A percentile compares a stretch with the other conserved stretches of the same genome.
Evolutionary conservation across 495 filamentous ascomycete genomes (phyloP).

Genomic region (Penicillium tannophilum): DNA sequence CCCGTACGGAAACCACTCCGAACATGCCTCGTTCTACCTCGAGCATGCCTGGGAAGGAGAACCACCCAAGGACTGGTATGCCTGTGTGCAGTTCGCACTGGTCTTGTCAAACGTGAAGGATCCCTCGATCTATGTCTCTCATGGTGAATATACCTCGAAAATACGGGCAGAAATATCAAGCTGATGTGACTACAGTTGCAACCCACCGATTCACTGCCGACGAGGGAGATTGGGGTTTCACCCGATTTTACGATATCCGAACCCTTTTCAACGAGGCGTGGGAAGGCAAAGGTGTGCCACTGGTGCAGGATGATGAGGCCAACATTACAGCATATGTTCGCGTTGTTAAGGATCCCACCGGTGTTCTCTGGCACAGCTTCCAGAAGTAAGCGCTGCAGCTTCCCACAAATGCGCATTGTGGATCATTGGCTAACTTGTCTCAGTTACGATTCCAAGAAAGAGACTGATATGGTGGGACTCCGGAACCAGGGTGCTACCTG

Average conservation of each 20-base stretch:
- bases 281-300: slow-evolving; percentile 67
- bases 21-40: slow-evolving; percentile 91
- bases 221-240: slow-evolving; percentile 99
- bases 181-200: slow-evolving; percentile 47
- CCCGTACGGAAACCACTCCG: slow-evolving; percentile 89
- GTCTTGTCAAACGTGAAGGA: slow-evolving; percentile 94
- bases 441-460: slow-evolving; percentile 96
- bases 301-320: slow-evolving; percentile 84
- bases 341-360: slow-evolving; percentile 94
- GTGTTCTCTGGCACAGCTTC: slow-evolving; percentile 99
- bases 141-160: slow-evolving; percentile 45
- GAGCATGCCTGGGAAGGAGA: slow-evolving; percentile 84
- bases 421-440: slow-evolving; percentile 1
- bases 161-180: slow-evolving; percentile 4
- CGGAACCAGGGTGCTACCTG: slow-evolving; percentile 98
- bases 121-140: slow-evolving; percentile 72
- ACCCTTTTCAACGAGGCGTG: slow-evolving; percentile 74
- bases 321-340: slow-evolving; percentile 93
- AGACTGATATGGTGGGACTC: slow-evolving; percentile 94
- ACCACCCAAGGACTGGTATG: slow-evolving; percentile 86
- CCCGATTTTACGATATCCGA: slow-evolving; percentile 82
- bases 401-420: not conserved
- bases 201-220: slow-evolving; percentile 93
- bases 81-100: slow-evolving; percentile 92
- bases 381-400: slow-evolving; percentile 63